Base-by-base conservation (phyloP, 768 basidiomycete genomes). In the Tricholomella constricta region DNA sequence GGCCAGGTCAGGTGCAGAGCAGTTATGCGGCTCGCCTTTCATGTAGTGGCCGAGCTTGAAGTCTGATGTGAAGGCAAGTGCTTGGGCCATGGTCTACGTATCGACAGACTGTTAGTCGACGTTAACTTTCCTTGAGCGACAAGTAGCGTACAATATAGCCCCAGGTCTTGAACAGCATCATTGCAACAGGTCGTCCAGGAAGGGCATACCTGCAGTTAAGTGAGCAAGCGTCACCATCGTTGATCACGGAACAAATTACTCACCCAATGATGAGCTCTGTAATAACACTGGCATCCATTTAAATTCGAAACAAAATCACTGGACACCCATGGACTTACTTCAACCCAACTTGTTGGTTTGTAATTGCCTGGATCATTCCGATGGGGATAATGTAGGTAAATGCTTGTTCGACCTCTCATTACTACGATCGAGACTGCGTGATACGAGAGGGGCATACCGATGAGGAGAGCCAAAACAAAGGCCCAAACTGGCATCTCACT, bases 141-240 rank as follows among this genome's bases (percentile, higher is more conserved):
- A 44, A 11, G 15, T 44, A n/a, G n/a, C n/a, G n/a, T n/a, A 81
- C 84, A 52, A 86, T 84, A 60, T 88, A 89, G 26, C 89, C 88
- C 77, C 78, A 89, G 0, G 86, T 88, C 80, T 89, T 91, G 79
- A 91, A 91, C 74, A 91, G 73, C 89, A 92, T 90, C 78, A 84
- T 89, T 0, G 91, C 89, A 49, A 91, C 66, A 6, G 90, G 88
- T 12, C 80, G 80, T 2, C 91, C 90, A 11, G 90, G 91, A 36
- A 89, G 77, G 22, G 79, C 82, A 61, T 90, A n/a, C n/a, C n/a
- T n/a, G n/a, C n/a, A n/a, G n/a, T n/a, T 12, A 26, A 64, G 65
- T 85, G 12, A 20, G 31, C 6, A 29, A 17, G 3, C 19, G 26
- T 23, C 57, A n/a, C n/a, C n/a, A n/a, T n/a, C n/a, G n/a, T n/a